These are phyloP conservation scores for Penicillium subrubescens DNA, from an alignment of 495 filamentous ascomycete species.

Conservation along the genomic window DNA sequence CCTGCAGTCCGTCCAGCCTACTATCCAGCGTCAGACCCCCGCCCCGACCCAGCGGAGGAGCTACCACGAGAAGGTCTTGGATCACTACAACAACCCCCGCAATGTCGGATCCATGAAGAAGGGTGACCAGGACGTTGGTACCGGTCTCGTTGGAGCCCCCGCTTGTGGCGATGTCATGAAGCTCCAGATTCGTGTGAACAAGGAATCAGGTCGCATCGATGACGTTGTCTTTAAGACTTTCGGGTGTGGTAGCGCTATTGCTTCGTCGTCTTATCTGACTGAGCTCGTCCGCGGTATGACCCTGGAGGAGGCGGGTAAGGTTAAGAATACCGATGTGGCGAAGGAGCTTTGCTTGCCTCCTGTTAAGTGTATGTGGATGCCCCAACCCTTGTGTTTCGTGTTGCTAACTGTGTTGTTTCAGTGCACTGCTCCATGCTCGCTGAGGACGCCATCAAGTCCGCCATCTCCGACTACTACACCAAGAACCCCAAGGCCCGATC, in stretches of 20 bases:
- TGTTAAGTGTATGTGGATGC: conserved; percentile 74
- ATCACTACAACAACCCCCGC: conserved; percentile 91
- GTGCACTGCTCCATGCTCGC: conserved; percentile 99
- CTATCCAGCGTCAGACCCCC: conserved; percentile 32
- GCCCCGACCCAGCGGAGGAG: conserved; percentile 41
- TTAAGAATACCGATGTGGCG: conserved; percentile 96
- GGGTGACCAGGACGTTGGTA: conserved; percentile 85
- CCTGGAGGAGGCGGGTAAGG: conserved; percentile 86
- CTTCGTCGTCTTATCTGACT: conserved; percentile 85
- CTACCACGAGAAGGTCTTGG: conserved; percentile 78
- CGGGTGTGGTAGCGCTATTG: conserved; percentile 95
- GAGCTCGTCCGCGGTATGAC: conserved; percentile 94
- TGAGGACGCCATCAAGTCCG: conserved; percentile 99
- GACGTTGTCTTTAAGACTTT: conserved; percentile 99
- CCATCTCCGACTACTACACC: conserved; percentile 95
- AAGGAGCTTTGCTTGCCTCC: conserved; percentile 96
- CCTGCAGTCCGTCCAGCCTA: conserved; percentile 34
- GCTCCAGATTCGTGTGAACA: conserved; percentile 96
- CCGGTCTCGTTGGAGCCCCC: conserved; percentile 94
- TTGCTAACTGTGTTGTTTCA: conserved; percentile 30
- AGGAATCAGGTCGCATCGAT: conserved; percentile 80
- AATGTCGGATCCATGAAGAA: conserved; percentile 95
- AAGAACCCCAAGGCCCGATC: conserved; percentile 78
- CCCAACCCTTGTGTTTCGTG: too few relatives aligned
- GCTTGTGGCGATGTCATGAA: conserved; percentile 95